Percentiles rank a stretch among this genome's conserved stretches.
These are phyloP conservation scores for Malassezia nana DNA, from an alignment of 1,284 basidiomycete species.

Conservation along the genomic window DNA sequence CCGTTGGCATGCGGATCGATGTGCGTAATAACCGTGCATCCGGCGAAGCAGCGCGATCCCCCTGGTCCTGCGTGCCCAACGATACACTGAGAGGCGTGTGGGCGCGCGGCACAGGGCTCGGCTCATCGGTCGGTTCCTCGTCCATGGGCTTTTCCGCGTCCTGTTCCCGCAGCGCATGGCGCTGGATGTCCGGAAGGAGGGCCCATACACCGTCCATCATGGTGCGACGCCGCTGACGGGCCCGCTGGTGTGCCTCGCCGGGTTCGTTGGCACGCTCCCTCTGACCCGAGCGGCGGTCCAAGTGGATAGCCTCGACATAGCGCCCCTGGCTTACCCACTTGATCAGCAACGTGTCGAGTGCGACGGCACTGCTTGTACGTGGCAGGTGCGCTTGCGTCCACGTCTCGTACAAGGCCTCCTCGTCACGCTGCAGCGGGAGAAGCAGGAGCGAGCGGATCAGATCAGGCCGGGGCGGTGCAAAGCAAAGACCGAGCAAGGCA, in stretches of 20 bases:
- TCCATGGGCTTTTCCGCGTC: background rate
- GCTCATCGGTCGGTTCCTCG: background rate
- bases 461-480: slow-evolving; percentile 25
- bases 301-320: slow-evolving; percentile 36
- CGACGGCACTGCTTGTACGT: slow-evolving; percentile 20
- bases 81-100: slow-evolving; percentile 7
- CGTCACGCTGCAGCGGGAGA: slow-evolving; percentile 23
- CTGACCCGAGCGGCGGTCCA: slow-evolving; percentile 23
- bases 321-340: slow-evolving; percentile 31
- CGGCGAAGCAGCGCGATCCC: background rate
- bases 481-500: slow-evolving; percentile 25
- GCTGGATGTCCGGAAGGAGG: slow-evolving; percentile 11
- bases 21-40: background rate
- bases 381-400: slow-evolving; percentile 19
- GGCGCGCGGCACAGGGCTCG: background rate
- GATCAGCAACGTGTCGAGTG: slow-evolving; percentile 32
- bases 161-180: slow-evolving; percentile 3
- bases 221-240: slow-evolving; percentile 10
- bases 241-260: background rate
- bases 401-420: slow-evolving; percentile 23
- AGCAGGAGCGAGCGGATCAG: slow-evolving; percentile 28
- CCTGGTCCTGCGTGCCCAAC: background rate
- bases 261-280: background rate
- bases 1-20: background rate
- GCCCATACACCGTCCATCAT: slow-evolving; percentile 18